Evolutionary conservation across 139 green algal species (phyloP).

Genomic region (Chlamydomonas sp.): DNA sequence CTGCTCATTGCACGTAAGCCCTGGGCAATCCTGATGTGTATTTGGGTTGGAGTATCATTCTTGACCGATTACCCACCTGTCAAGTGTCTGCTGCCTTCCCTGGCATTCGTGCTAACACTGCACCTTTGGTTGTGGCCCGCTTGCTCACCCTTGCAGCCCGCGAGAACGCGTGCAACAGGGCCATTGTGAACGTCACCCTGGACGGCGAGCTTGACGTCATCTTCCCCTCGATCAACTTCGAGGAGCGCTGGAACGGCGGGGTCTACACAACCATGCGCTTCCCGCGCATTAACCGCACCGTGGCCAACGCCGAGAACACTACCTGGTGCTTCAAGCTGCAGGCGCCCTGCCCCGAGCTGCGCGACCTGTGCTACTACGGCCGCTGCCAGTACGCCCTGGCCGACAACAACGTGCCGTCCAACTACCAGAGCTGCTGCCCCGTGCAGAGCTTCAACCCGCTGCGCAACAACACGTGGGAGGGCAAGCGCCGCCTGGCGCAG

Average conservation of each 20-base stretch:
- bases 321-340: neutral
- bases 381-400: neutral
- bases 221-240: neutral
- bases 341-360: neutral
- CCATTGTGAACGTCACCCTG: too few relatives aligned
- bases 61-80: neutral
- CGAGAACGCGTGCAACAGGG: too few relatives aligned
- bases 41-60: neutral
- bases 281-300: neutral
- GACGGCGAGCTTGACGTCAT: too few relatives aligned
- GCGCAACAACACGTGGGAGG: too few relatives aligned
- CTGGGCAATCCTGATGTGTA: neutral
- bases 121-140: too few relatives aligned
- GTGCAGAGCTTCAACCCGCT: neutral
- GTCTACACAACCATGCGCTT: neutral
- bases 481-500: too few relatives aligned
- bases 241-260: neutral
- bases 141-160: too few relatives aligned
- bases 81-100: too few relatives aligned
- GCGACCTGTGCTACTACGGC: neutral
- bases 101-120: too few relatives aligned
- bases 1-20: neutral
- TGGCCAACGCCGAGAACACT: neutral
- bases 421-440: neutral
- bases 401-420: neutral